Base-by-base conservation (phyloP, 192 early-diverging fungal genomes). In the Rhizophagus sp. region DNA sequence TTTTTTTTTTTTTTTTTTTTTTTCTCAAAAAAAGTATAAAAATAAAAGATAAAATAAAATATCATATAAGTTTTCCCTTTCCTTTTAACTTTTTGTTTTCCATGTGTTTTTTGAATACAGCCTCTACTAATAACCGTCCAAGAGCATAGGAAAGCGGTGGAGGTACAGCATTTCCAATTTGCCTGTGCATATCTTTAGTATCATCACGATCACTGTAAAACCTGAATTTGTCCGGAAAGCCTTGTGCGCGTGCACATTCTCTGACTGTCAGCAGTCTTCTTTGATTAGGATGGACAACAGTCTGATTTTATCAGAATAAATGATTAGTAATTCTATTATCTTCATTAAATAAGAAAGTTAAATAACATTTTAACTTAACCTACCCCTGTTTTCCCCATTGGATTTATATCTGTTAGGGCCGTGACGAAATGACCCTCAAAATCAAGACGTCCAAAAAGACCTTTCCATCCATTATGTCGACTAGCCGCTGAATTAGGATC, bases 141-240 rank as follows among this genome's bases (percentile, higher is more conserved):
- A 94, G 75, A 13, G 92, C 91, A 62, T 79, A 82, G 0, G 92
- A 91, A 73, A 94, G 82, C 1, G 89, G 91, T 30, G 88, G 88
- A 19, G 92, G 92, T 17, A 94, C 92, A 4, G 92, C 92, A 74
- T 94, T 94, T 22, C 92, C 92, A 12, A 94, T 82, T 74, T 94
- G 92, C 4, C 86, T 85, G 71, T 91, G 86, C 87, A 89, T 88
- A 30, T 87, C 84, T 25, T 83, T 87, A 0, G n/a, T 68, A 34
- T 82, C 81, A 52, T 83, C 81, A 9, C 76, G 76, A 44, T 82
- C 75, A 61, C 83, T 85, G 15, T 84, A 82, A 44, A 94, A 88
- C 49, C 81, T 73, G 57, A 93, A 93, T 2, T 81, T 80, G 50
- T 94, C 93, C 0, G 93, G 92, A 81, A 94, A 94, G 11, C 92